Evolutionary conservation across 371 early-diverging fungal species (phyloP), one percentile per base, ranked within the genome.

Genomic region (Apophysomyces trapeziformis): DNA sequence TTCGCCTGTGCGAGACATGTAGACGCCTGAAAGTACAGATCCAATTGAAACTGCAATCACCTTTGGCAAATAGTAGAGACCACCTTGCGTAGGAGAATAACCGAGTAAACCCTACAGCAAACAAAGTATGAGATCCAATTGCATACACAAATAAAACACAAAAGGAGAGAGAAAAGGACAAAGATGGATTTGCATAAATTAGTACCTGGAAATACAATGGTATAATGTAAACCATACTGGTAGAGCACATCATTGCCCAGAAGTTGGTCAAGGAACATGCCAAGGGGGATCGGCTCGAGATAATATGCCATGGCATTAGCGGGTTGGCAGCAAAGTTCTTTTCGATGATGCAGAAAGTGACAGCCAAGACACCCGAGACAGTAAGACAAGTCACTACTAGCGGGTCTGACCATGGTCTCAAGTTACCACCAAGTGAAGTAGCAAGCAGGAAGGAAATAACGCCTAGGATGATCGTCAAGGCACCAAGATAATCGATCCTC

Each of bases 401-500:
- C 7, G 85, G 86, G 37, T 90, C 83, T 32, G 74, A 66, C 93
- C 93, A 88, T 1, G 78, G 67, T 64, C 79, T 76, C n/a, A 83
- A 75, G 63, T 80, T 80, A 21, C 90, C 89, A 64, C 89, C 89
- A 87, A 90, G 84, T 9, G 87, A 76, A 26, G 88, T 80, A 12
- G 88, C 86, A 57, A 89, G 47, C 32, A 90, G 72, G 16, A 93
- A 70, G 5, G 82, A 69, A 16, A 89, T 69, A 1, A 89, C 85
- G 37, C 83, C 67, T 5, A 68, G 68, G 38, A 89, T 79, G 63
- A 87, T 76, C 7, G 80, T 66, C 43, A 74, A 26, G 5, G 87
- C 74, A 11, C 95, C 93, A 32, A 83, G 65, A 65, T 86, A 88
- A 78, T 90, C 93, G 37, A 90, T 79, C 38, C 87, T 73, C 45